Evolutionary conservation across 108 stramenopile genomes (phyloP).

Genomic region (Cyclotella kingstonii): DNA sequence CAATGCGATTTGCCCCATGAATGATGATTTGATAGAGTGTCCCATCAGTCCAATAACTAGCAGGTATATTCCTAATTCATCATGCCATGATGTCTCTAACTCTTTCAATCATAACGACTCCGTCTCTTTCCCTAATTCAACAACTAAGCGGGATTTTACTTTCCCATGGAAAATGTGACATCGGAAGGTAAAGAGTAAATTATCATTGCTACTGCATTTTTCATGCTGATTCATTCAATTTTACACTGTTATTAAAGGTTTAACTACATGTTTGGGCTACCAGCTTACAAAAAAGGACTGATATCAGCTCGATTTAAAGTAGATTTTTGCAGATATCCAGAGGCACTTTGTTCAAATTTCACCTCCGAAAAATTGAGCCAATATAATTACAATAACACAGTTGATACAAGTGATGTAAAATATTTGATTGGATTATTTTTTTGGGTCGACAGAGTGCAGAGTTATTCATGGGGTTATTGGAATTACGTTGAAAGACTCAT

Average conservation of each 20-base stretch:
- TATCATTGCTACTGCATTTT: too few species aligned
- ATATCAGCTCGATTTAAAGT: conserved; percentile 21
- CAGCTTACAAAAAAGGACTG: conserved; percentile 29
- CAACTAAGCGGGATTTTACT: conserved; percentile 35
- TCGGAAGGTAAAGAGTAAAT: conserved; percentile 23
- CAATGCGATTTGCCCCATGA: conserved; percentile 8
- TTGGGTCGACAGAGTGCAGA: conserved; percentile 36
- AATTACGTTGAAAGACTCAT: conserved; percentile 26
- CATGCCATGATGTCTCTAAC: too few species aligned
- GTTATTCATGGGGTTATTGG: conserved; percentile 32
- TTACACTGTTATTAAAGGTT: conserved; percentile 12
- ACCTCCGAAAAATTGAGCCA: neutral
- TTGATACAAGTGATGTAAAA: conserved; percentile 17
- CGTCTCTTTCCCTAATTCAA: too few species aligned
- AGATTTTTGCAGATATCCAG: conserved; percentile 31
- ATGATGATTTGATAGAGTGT: conserved; percentile 10
- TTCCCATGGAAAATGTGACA: conserved; percentile 28
- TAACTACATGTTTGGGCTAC: conserved; percentile 38
- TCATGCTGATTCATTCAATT: too few species aligned
- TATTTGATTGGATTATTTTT: conserved; percentile 30
- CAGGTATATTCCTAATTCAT: neutral
- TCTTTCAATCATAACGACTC: too few species aligned
- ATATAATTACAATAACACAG: conserved; percentile 6
- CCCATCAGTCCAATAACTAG: conserved; percentile 11
- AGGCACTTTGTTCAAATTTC: conserved; percentile 31